A percentile compares a stretch with the other conserved stretches of the same genome.
Conservation (phyloP, 148 eudicot species). For the Spergularia marina region DNA sequence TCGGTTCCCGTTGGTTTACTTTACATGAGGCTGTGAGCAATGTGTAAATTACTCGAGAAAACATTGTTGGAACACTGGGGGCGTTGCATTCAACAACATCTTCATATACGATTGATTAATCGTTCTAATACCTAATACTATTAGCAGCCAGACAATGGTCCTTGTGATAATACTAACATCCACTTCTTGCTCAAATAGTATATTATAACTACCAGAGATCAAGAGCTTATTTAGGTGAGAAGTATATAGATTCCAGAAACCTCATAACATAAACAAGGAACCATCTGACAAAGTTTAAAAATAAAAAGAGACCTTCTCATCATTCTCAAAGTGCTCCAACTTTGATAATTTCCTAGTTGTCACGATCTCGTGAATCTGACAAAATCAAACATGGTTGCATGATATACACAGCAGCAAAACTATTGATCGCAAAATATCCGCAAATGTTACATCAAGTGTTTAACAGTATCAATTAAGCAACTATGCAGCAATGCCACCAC, state of each 20-base stretch:
- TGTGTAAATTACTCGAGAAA: too few relatives aligned
- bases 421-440: neutral
- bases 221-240: neutral
- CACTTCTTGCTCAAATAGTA: neutral
- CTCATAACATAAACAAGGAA: neutral
- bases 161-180: too few relatives aligned
- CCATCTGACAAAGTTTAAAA: neutral
- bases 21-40: too few relatives aligned
- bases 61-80: too few relatives aligned
- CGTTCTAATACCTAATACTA: too few relatives aligned
- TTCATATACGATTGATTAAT: too few relatives aligned
- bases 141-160: too few relatives aligned
- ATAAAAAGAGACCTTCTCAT: constrained; percentile 66
- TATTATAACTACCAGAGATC: neutral
- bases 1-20: too few relatives aligned
- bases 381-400: neutral
- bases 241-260: neutral
- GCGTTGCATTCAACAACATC: too few relatives aligned
- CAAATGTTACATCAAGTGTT: neutral
- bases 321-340: constrained; percentile 92
- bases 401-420: neutral
- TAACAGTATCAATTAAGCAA: neutral
- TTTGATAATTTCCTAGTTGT: constrained; percentile 86
- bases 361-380: constrained; percentile 90
- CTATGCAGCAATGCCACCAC: neutral